Percentiles rank a stretch among this genome's conserved stretches.
Conservation (phyloP, 1,284 basidiomycete species). For the Somion occarium region DNA sequence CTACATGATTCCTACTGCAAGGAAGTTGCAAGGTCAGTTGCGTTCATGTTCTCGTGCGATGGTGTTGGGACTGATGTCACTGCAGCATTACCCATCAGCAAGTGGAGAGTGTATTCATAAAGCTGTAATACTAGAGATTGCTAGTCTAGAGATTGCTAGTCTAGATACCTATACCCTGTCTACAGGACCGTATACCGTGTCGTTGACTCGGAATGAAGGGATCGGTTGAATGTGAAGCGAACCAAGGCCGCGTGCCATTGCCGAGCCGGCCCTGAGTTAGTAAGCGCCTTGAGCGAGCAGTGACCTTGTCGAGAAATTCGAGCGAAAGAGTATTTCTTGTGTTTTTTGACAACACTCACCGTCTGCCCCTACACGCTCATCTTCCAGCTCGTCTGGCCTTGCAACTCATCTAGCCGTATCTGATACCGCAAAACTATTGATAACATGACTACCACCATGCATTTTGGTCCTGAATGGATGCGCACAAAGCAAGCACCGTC, state of each 20-base stretch:
- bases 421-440: slow-evolving; percentile 8
- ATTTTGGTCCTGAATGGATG: slow-evolving; percentile 90
- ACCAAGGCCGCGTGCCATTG: too few species aligned
- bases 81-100: slow-evolving; percentile 52
- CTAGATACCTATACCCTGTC: too few species aligned
- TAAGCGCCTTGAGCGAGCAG: slow-evolving; percentile 13
- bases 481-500: slow-evolving; percentile 63
- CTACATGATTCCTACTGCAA: slow-evolving; percentile 84
- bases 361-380: not conserved
- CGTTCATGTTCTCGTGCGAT: not conserved
- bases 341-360: slow-evolving; percentile 1
- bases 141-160: slow-evolving; percentile 17
- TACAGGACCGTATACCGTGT: too few species aligned
- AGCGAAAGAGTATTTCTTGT: slow-evolving; percentile 3
- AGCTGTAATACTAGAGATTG: slow-evolving; percentile 14
- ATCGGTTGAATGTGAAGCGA: too few species aligned
- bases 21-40: slow-evolving; percentile 77
- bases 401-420: slow-evolving; percentile 1
- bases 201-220: too few species aligned
- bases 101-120: slow-evolving; percentile 47
- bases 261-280: slow-evolving; percentile 24
- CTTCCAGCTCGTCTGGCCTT: slow-evolving; percentile 2
- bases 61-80: slow-evolving; percentile 9
- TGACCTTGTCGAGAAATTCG: not conserved
- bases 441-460: slow-evolving; percentile 72